phyloP scores from a whole-genome alignment of 2,329 filamentous ascomycete species.

The Sporothrix schenckii region DNA sequence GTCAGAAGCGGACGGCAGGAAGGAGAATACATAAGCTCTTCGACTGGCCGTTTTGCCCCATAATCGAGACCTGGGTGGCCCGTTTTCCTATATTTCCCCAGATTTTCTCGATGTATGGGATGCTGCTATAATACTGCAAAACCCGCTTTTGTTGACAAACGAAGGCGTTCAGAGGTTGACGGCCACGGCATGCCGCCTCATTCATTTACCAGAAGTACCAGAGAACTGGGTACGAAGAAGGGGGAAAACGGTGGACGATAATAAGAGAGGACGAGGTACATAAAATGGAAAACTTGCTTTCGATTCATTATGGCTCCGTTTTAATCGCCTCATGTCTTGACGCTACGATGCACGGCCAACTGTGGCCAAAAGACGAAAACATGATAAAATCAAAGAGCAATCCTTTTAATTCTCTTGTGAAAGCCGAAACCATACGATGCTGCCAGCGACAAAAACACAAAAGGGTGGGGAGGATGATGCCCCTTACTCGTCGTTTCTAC shows the following conservation, averaged over 20 bases:
- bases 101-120: not conserved
- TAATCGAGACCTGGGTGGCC: not conserved
- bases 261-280: not conserved
- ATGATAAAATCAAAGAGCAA: not conserved
- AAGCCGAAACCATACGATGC: too few species aligned
- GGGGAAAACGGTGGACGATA: not conserved
- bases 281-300: not conserved
- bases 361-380: not conserved
- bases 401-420: too few species aligned
- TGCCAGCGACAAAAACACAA: not conserved
- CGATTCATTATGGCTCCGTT: not conserved
- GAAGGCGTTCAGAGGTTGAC: not conserved
- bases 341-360: too few species aligned
- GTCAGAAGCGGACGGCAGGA: too few species aligned
- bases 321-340: not conserved
- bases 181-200: not conserved
- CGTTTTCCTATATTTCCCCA: constrained; percentile 19
- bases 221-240: not conserved
- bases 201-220: not conserved
- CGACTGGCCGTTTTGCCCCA: not conserved
- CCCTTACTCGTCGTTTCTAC: not conserved
- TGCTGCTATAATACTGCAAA: not conserved
- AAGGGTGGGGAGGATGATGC: not conserved
- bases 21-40: not conserved
- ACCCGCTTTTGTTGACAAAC: not conserved